Base-by-base conservation (phyloP, 2,329 filamentous ascomycete genomes). In the Aspergillus sp. region DNA sequence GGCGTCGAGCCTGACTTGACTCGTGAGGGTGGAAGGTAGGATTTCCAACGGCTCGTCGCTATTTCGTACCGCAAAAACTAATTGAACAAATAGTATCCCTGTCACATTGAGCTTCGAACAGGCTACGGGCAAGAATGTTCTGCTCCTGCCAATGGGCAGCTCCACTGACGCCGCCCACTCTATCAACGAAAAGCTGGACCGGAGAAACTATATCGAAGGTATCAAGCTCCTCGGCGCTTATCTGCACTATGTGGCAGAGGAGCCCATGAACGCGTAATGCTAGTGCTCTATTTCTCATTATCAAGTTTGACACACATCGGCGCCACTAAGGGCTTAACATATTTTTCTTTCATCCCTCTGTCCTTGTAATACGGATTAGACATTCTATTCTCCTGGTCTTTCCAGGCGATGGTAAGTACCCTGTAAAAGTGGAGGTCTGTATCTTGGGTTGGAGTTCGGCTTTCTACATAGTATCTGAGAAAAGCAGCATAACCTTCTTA, bases 141-240 rank as follows among this genome's bases (percentile, higher is more conserved):
- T 99, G 52, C 79, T 99, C 60, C 76, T 99, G 61, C 94, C 94
- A 30, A 97, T 99, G 94, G 94, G 94, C 43, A 95, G 89, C 79
- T 95, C 89, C 41, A 99, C 93, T 1, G 94, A 97, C 71, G 92
- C 89, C 40, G 94, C 94, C 7, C 94, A 99, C 77, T 96, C 90
- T 32, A 95, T 96, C 75, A 99, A 99, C 73, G 94, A 97, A 83
- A 96, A 96, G 82, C 80, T 99, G 52, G 94, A 99, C 74, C 91
- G 89, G 82, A 85, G 83, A 69, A 99, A 99, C 77, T 99, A 99
- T 73, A 95, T 99, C 66, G 91, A 99, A 79, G 94, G 94, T 45
- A 96, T 89, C 65, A 99, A 99, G 83, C 76, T 99, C 57, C 76
- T 99, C 52, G 94, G 94, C 45, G 89, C 93, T 3, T 99, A 99